Base-by-base conservation (phyloP, 306 rosid genomes). In the Pyrus bretschneideri region DNA sequence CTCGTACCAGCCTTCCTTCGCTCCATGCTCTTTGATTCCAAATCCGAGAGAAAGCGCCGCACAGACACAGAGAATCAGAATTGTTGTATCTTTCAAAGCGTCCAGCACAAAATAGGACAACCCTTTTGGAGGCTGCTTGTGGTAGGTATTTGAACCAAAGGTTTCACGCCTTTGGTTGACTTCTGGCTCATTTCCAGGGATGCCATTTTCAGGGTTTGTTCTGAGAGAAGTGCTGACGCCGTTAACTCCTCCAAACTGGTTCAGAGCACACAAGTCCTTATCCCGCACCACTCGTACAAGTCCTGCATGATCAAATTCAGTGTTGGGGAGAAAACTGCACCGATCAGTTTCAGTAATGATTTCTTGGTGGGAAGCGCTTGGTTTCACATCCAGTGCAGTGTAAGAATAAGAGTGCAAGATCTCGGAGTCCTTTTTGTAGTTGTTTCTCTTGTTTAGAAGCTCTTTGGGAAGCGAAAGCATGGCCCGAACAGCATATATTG, bases 1-100 rank as follows among this genome's bases (percentile, higher is more conserved):
- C 83, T 93, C 98, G 21, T 93, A 89, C 98, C 98, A 93, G 2
- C 98, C 98, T 62, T 93, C 96, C 67, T 86, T 38, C 3, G 46
- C 82, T 0, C 98, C 98, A 38, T 89, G 79, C 55, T 85, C 89
- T 73, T 87, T 93, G 67, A 93, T 91, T 21, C 98, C 98, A 72
- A 93, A 93, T 52, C 92, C 98, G 62, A 91, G 91, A 33, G 98
- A 64, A 23, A 93, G 89, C 42, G 86, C 92, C 25, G 97, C 98
- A 76, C 97, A 93, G 23, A 69, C 84, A 11, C 91, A 83, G 46
- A 93, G 93, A 66, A 93, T 91, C 64, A 91, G 25, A 74, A 93
- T 89, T 5, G 91, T 93, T 35, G 88, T 73, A 81, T 93, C 98
- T 81, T 91, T 91, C 52, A 88, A 86, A 73, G 98, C 92, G 14